These are phyloP conservation scores for Neonothopanus nambi DNA, from an alignment of 1,284 basidiomycete species.

Conservation along the genomic window DNA sequence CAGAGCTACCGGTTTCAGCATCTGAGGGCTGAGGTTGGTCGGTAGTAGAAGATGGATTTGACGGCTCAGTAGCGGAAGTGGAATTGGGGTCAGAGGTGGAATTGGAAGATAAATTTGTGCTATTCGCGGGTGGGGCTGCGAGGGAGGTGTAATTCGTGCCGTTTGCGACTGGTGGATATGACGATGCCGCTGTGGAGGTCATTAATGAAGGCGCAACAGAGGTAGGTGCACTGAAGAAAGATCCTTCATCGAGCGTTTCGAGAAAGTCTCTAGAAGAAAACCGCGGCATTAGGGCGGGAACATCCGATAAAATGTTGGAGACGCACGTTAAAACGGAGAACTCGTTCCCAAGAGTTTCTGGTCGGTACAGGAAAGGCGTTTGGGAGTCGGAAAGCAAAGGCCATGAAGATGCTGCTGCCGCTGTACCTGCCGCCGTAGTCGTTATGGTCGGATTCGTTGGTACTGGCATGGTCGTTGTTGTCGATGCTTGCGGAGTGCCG, in stretches of 20 bases:
- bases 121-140: background rate
- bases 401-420: conserved; percentile 48
- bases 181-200: background rate
- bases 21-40: conserved; percentile 8
- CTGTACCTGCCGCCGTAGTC: too few species aligned
- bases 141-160: background rate
- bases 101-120: background rate
- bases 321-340: conserved; percentile 79
- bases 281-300: background rate
- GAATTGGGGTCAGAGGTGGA: background rate
- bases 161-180: background rate
- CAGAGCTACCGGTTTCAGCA: background rate
- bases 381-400: conserved; percentile 44
- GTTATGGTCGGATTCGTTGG: background rate
- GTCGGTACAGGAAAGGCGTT: conserved; percentile 60
- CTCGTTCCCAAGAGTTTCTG: conserved; percentile 75
- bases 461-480: background rate
- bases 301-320: conserved; percentile 3
- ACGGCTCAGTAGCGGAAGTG: background rate
- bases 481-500: background rate
- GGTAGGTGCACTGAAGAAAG: conserved; percentile 58
- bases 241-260: conserved; percentile 72
- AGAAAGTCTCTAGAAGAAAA: conserved; percentile 67
- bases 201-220: conserved; percentile 1
- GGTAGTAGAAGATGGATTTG: conserved; percentile 3